These are phyloP conservation scores for Endothia cerciana DNA, from an alignment of 2,329 filamentous ascomycete genomes.

Conservation along the genomic window DNA sequence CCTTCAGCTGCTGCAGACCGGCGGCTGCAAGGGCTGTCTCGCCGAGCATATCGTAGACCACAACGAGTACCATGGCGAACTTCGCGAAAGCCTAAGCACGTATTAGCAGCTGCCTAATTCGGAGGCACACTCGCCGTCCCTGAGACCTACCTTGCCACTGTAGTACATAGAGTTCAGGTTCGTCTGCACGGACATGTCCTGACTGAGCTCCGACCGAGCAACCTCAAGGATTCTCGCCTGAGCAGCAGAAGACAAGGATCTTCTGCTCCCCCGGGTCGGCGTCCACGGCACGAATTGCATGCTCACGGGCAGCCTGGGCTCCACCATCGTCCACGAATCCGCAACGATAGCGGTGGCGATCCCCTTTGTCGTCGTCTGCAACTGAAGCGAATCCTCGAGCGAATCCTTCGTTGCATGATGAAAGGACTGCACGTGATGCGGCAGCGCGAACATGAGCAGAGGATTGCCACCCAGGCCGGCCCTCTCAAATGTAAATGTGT, in stretches of 20 bases:
- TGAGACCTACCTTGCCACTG: conserved; percentile 71
- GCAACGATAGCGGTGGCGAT: conserved; percentile 72
- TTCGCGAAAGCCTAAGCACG: conserved; percentile 67
- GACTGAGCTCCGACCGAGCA: conserved; percentile 73
- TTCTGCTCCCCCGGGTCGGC: conserved; percentile 52
- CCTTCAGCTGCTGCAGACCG: conserved; percentile 66
- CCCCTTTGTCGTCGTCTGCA: conserved; percentile 87
- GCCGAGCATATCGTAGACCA: conserved; percentile 64
- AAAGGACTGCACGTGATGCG: conserved; percentile 83
- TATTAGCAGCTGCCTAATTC: conserved; percentile 18
- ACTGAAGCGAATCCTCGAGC: conserved; percentile 56
- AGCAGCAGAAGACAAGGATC: conserved; percentile 54
- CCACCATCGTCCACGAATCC: conserved; percentile 77
- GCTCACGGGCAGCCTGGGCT: conserved; percentile 69
- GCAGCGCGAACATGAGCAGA: conserved; percentile 84
- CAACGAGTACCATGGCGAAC: conserved; percentile 71
- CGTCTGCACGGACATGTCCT: conserved; percentile 74
- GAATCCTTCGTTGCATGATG: conserved; percentile 57
- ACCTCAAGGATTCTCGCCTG: conserved; percentile 63
- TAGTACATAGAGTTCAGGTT: conserved; percentile 90
- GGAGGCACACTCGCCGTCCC: too few relatives aligned
- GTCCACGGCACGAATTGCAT: conserved; percentile 84
- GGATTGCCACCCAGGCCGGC: conserved; percentile 62
- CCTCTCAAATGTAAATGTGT: conserved; percentile 75
- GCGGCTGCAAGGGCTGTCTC: conserved; percentile 60